phyloP scores from a whole-genome alignment of 768 basidiomycete species.

The Lyophyllum shimeji region DNA sequence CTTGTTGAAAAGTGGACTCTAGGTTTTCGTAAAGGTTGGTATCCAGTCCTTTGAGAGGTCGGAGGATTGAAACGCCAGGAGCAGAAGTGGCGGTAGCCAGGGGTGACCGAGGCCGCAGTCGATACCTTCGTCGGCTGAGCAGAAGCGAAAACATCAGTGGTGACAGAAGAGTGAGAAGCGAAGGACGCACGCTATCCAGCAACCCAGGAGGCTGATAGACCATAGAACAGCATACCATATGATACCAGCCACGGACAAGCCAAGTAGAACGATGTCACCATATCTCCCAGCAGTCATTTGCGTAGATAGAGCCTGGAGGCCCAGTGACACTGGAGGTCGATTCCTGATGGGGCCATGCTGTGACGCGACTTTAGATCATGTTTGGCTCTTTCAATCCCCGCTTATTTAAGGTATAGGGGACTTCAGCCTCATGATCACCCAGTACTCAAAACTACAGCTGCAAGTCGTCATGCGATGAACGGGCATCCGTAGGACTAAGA shows the following conservation, averaged over 20 bases:
- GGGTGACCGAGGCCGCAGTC: conserved; percentile 62
- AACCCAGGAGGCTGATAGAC: conserved; percentile 67
- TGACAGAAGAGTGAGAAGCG: neutral
- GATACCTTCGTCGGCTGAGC: conserved; percentile 73
- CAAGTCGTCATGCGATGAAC: too few species aligned
- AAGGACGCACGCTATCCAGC: conserved; percentile 62
- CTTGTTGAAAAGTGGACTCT: conserved; percentile 88
- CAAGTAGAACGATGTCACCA: conserved; percentile 13
- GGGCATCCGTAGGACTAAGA: too few species aligned
- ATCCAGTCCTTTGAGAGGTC: conserved; percentile 94
- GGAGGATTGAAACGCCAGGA: conserved; percentile 91
- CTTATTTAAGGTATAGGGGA: too few species aligned
- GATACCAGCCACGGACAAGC: conserved; percentile 41
- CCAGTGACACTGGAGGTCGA: too few species aligned
- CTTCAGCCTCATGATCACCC: too few species aligned
- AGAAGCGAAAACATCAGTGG: neutral
- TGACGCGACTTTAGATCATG: too few species aligned
- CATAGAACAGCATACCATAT: conserved; percentile 66
- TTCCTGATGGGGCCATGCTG: too few species aligned
- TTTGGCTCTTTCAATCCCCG: too few species aligned
- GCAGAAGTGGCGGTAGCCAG: conserved; percentile 49
- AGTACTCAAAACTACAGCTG: too few species aligned
- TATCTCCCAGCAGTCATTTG: neutral
- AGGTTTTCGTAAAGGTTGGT: conserved; percentile 95
- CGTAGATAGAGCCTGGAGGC: too few species aligned